phyloP scores from a whole-genome alignment of 2,329 filamentous ascomycete species.

The Aureobasidium sp. region DNA sequence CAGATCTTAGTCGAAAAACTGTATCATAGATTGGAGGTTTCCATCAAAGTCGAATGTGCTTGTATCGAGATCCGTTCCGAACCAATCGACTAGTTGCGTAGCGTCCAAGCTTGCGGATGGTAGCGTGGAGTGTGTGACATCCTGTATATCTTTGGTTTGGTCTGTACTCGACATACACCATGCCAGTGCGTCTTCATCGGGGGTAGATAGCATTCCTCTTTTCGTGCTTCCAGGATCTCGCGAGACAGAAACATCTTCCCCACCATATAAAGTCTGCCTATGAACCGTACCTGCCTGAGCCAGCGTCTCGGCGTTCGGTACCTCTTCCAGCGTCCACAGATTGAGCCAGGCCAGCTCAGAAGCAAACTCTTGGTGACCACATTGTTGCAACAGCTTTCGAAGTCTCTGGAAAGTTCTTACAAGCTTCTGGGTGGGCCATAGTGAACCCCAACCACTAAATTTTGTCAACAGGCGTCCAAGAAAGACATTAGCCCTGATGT shows the following conservation, averaged over 20 bases:
- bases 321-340: neutral
- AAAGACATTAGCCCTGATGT: neutral
- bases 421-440: neutral
- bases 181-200: neutral
- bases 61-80: neutral
- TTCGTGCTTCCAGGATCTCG: neutral
- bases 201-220: neutral
- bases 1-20: neutral
- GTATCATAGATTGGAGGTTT: neutral
- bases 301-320: neutral
- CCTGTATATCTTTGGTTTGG: neutral
- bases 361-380: neutral
- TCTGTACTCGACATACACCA: neutral
- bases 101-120: neutral
- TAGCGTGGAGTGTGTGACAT: neutral
- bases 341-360: neutral
- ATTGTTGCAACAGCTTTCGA: neutral
- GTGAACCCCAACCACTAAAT: neutral
- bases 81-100: neutral
- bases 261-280: neutral
- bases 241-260: neutral
- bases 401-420: neutral
- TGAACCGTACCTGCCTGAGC: neutral
- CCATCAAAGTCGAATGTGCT: slow-evolving; percentile 3
- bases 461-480: neutral